These are phyloP conservation scores for Chrysoporthe puriensis DNA, from an alignment of 2,329 filamentous ascomycete species.

Conservation along the genomic window DNA sequence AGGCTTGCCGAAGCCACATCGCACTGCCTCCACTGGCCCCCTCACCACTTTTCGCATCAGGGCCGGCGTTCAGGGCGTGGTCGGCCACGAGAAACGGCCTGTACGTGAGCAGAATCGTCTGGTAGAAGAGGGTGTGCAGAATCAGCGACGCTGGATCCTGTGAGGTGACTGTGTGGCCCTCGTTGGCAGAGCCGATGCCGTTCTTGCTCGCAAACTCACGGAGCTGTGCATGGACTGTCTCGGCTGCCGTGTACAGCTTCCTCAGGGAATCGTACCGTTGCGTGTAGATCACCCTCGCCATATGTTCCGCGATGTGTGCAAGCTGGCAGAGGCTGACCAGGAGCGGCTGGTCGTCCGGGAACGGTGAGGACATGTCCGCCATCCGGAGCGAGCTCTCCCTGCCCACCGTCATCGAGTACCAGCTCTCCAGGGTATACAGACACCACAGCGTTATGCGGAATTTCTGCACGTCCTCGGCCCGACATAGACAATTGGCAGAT, in stretches of 20 bases:
- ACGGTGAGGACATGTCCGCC: conserved; percentile 33
- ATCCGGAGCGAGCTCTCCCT: conserved; percentile 31
- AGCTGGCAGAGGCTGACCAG: conserved; percentile 32
- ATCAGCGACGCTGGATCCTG: conserved; percentile 26
- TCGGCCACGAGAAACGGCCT: conserved; percentile 35
- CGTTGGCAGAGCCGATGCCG: conserved; percentile 29
- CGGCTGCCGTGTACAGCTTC: conserved; percentile 34
- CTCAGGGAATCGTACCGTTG: conserved; percentile 35
- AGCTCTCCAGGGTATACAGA: conserved; percentile 37
- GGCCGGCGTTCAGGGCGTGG: conserved; percentile 29
- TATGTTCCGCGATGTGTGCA: conserved; percentile 31
- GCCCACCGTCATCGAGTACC: conserved; percentile 32
- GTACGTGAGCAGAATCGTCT: conserved; percentile 32
- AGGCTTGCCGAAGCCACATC: conserved; percentile 39
- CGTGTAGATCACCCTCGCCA: conserved; percentile 32
- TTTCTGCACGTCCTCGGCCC: conserved; percentile 32
- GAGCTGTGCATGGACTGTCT: conserved; percentile 32
- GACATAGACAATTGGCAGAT: conserved; percentile 27
- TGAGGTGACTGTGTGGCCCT: conserved; percentile 8
- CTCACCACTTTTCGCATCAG: conserved; percentile 3
- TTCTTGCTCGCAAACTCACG: conserved; percentile 32
- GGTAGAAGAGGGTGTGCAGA: conserved; percentile 31
- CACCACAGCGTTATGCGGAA: conserved; percentile 36
- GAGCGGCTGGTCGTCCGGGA: conserved; percentile 31
- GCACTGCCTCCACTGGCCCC: conserved; percentile 17